Evolutionary conservation across 306 rosid species (phyloP).

Genomic region (Echinosophora koreensis): DNA sequence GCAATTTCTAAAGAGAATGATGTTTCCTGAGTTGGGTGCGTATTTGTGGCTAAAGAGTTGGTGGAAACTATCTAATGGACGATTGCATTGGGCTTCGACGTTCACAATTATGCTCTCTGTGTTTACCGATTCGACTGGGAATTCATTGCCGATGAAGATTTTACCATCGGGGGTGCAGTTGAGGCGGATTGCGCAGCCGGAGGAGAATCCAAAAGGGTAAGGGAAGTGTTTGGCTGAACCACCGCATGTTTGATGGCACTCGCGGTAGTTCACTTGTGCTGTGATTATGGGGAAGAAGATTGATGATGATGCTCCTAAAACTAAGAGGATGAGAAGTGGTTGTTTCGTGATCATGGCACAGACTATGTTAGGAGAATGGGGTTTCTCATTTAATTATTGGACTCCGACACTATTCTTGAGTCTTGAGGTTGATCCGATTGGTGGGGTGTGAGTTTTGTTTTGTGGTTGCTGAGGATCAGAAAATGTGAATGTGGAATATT

Average conservation of each 20-base stretch:
- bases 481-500: slow-evolving; percentile 21
- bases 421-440: neutral
- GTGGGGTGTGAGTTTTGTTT: neutral
- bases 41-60: slow-evolving; percentile 63
- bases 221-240: slow-evolving; percentile 38
- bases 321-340: slow-evolving; percentile 8
- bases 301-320: neutral
- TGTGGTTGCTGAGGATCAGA: slow-evolving; percentile 7
- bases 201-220: slow-evolving; percentile 85
- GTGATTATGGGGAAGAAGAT: slow-evolving; percentile 25
- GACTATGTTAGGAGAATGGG: neutral
- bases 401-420: too few species aligned
- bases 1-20: slow-evolving; percentile 71
- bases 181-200: slow-evolving; percentile 72
- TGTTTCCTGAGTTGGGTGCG: slow-evolving; percentile 82
- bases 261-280: slow-evolving; percentile 40
- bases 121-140: slow-evolving; percentile 55
- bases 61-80: slow-evolving; percentile 48
- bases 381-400: slow-evolving; percentile 27
- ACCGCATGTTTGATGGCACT: slow-evolving; percentile 67
- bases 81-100: slow-evolving; percentile 64
- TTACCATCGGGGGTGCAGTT: slow-evolving; percentile 52
- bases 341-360: slow-evolving; percentile 48
- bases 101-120: slow-evolving; percentile 55
- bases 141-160: slow-evolving; percentile 58